These are phyloP conservation scores for Solanum ossicruentum DNA, from an alignment of 257 asterid species.

Conservation along the genomic window DNA sequence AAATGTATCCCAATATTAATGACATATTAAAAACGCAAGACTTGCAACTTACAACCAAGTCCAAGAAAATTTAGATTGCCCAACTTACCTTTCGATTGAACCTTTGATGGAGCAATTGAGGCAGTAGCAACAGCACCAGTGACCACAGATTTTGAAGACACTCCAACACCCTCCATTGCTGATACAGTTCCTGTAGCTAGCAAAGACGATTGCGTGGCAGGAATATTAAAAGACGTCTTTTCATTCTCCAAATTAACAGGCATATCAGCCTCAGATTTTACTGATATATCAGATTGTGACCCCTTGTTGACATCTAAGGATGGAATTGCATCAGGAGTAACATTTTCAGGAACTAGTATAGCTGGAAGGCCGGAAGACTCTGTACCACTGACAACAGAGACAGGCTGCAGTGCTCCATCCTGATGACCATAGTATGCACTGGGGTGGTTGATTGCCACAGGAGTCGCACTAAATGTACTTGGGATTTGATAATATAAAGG, in stretches of 20 bases:
- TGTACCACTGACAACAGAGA: slow-evolving; percentile 13
- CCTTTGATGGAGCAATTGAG: slow-evolving; percentile 33
- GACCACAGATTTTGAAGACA: slow-evolving; percentile 28
- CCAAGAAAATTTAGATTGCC: background rate
- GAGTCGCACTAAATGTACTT: slow-evolving; percentile 30
- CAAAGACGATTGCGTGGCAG: slow-evolving; percentile 13
- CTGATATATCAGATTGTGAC: slow-evolving; percentile 17
- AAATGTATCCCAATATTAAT: background rate
- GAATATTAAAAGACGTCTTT: slow-evolving; percentile 12
- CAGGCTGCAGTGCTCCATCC: slow-evolving; percentile 29
- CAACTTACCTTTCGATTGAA: slow-evolving; percentile 55
- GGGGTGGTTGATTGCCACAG: slow-evolving; percentile 38
- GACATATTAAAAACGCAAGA: background rate
- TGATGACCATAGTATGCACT: slow-evolving; percentile 51
- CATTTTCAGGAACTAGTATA: slow-evolving; percentile 13
- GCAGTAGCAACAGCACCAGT: slow-evolving; percentile 27
- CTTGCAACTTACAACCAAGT: background rate
- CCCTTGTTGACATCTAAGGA: slow-evolving; percentile 14
- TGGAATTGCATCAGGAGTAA: slow-evolving; percentile 13
- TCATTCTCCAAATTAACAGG: slow-evolving; percentile 8
- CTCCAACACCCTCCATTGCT: slow-evolving; percentile 7
- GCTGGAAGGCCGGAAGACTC: slow-evolving; percentile 26
- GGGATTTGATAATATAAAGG: slow-evolving; percentile 56
- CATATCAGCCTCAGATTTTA: slow-evolving; percentile 10
- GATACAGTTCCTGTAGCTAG: slow-evolving; percentile 21